Base-by-base conservation (phyloP, 2,329 filamentous ascomycete genomes). In the Epichloe aotearoae region DNA sequence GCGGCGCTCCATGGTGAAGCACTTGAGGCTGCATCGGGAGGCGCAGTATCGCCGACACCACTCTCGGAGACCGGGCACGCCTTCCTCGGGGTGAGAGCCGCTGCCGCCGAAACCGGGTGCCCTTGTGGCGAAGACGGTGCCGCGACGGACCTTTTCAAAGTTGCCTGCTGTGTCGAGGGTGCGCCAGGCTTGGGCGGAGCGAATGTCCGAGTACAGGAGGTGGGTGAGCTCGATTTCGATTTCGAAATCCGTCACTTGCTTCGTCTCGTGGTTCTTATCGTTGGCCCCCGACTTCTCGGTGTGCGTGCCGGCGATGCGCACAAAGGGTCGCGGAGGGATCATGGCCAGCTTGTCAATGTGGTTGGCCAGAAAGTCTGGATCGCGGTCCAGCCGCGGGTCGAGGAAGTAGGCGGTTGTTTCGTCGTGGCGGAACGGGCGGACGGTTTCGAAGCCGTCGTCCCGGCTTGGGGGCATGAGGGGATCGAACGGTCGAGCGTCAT, bases 11-110 rank as follows among this genome's bases (percentile, higher is more conserved):
- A 83, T 64, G 2, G 65, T 60, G 55, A 84, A 79, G 43, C 65
- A 70, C 60, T 83, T 83, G 36, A 87, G 69, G 8, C 69, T 69
- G 1, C 78, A 71, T 20, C 70, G 68, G 55, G 75, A 79, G 2
- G 75, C 75, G 58, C 79, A 82, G 66, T 80, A 90, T 39, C 75
- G 74, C 52, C 83, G 76, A 58, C 83, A 87, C 84, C 85, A 89
- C 52, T 82, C 75, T 8, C 61, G 54, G 42, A 67, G 58, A n/a
- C 56, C 53, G 0, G 66, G 64, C 3, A 56, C 59, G 19, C 64
- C 64, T n/a, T 58, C 58, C 44, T 67, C 65, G 5, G 60, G 57
- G 3, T 49, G 50, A 17, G 50, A 17, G 5, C 58, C 55, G 50
- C 58, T 53, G 50, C 62, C 59, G 52, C 64, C 63, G 41, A 71